Evolutionary conservation across 106 monocot species (phyloP).

Genomic region (Dioscorea zingiberensis): DNA sequence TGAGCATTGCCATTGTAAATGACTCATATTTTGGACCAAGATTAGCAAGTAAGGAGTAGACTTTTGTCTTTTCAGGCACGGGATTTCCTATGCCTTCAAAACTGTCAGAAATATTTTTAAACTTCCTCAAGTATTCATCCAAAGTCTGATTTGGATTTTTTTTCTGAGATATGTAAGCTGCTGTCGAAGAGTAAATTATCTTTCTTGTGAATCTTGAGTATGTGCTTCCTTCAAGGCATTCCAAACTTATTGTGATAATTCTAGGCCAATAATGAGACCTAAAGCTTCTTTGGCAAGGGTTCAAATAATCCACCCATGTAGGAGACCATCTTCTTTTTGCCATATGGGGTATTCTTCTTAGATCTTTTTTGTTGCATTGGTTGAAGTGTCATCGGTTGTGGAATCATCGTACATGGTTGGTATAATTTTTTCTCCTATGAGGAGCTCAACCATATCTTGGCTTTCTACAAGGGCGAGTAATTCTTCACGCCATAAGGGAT

Average conservation of each 20-base stretch:
- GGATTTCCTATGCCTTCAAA: slow-evolving; percentile 2
- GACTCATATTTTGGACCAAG: neutral
- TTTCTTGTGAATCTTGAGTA: neutral
- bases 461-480: too few species aligned
- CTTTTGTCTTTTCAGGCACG: neutral
- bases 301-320: neutral
- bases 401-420: too few species aligned
- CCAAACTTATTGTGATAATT: neutral
- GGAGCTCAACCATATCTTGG: too few species aligned
- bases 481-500: too few species aligned
- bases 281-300: neutral
- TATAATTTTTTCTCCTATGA: too few species aligned
- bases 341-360: neutral
- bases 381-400: too few species aligned
- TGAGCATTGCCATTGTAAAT: neutral
- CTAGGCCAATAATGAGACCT: neutral
- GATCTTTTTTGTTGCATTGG: too few species aligned
- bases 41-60: neutral
- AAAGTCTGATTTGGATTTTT: neutral
- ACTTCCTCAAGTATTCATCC: neutral
- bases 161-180: neutral
- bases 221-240: neutral
- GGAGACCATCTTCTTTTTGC: neutral
- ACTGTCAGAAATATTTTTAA: slow-evolving; percentile 3
- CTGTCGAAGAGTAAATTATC: neutral